A percentile compares a stretch with the other conserved stretches of the same genome.
phyloP scores from a whole-genome alignment of 2,329 filamentous ascomycete genomes.

The Gaeumannomyces sp. region DNA sequence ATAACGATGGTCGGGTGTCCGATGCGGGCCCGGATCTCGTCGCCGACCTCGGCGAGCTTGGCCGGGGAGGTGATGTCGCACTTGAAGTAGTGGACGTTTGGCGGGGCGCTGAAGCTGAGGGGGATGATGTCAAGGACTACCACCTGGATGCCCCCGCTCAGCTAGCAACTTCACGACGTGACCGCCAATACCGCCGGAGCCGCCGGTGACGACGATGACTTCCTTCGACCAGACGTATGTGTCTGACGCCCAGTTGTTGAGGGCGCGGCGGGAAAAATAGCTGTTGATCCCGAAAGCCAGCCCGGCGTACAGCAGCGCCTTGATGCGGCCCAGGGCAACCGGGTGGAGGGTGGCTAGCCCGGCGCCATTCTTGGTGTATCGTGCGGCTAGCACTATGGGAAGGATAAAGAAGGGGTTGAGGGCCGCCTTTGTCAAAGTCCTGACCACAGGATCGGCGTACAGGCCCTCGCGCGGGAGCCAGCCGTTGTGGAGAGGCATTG shows the following conservation, averaged over 20 bases:
- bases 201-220: conserved; percentile 68
- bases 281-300: conserved; percentile 40
- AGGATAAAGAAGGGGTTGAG: conserved; percentile 61
- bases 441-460: conserved; percentile 52
- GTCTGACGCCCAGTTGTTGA: conserved; percentile 46
- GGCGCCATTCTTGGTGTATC: conserved; percentile 57
- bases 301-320: conserved; percentile 46
- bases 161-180: conserved; percentile 60
- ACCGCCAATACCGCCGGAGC: conserved; percentile 66
- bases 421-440: conserved; percentile 51
- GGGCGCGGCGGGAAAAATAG: conserved; percentile 43
- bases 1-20: conserved; percentile 64
- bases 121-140: conserved; percentile 66
- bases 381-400: conserved; percentile 55
- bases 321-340: conserved; percentile 44
- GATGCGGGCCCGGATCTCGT: conserved; percentile 45
- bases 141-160: conserved; percentile 57
- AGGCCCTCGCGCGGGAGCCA: conserved; percentile 52
- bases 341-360: conserved; percentile 47
- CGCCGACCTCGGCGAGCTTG: conserved; percentile 45
- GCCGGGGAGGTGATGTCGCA: conserved; percentile 61
- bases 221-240: conserved; percentile 37
- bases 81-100: conserved; percentile 55
- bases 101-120: conserved; percentile 41
- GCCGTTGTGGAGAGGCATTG: conserved; percentile 44